phyloP scores from a whole-genome alignment of 345 rosid genomes.

The Firmiana major region DNA sequence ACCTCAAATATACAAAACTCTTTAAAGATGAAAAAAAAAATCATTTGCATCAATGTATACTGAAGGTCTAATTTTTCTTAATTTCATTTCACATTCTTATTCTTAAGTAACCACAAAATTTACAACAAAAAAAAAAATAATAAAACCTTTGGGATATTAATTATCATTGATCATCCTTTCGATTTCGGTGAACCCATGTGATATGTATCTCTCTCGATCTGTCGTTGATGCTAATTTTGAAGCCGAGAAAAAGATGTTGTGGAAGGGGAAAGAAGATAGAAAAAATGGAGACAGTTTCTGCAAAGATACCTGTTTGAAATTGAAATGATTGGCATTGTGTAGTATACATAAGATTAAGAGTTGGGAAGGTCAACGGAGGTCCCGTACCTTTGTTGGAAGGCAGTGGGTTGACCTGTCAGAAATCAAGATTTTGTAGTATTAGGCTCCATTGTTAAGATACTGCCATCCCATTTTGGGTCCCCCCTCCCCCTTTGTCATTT shows the following conservation, averaged over 20 bases:
- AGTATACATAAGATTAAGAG: constrained; percentile 4
- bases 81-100: neutral
- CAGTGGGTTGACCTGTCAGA: constrained; percentile 40
- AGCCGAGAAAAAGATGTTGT: neutral
- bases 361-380: constrained; percentile 33
- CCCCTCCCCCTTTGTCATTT: neutral
- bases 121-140: neutral
- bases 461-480: constrained; percentile 14
- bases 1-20: too few relatives aligned
- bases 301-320: constrained; percentile 5
- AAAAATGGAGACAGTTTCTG: constrained; percentile 16
- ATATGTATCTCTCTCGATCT: neutral
- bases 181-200: neutral
- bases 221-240: neutral
- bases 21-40: too few relatives aligned
- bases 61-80: neutral
- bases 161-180: neutral
- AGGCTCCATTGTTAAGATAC: constrained; percentile 14
- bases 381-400: constrained; percentile 16
- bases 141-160: neutral
- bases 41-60: too few relatives aligned
- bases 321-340: neutral
- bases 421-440: constrained; percentile 23
- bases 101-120: neutral
- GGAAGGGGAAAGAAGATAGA: neutral